Evolutionary conservation across 2,329 filamentous ascomycete species (phyloP).

Genomic region (Alternaria sp.): DNA sequence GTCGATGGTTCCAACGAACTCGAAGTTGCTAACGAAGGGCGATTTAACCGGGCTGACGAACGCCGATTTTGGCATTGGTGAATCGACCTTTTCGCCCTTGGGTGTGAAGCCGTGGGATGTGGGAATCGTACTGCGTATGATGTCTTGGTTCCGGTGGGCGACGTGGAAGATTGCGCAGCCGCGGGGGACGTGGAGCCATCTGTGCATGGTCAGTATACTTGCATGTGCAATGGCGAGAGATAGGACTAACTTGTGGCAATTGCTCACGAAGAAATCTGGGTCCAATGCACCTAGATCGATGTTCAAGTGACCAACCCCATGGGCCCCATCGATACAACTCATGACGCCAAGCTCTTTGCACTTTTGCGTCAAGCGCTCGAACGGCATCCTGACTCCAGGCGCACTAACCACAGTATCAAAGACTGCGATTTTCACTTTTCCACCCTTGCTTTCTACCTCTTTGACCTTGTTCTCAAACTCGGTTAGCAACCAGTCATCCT

Average conservation of each 20-base stretch:
- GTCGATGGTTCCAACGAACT: constrained; percentile 79
- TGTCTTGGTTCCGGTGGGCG: constrained; percentile 73
- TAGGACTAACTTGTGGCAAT: constrained; percentile 59
- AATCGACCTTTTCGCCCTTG: constrained; percentile 27
- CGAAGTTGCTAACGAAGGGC: constrained; percentile 72
- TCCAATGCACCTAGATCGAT: constrained; percentile 71
- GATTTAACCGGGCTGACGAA: constrained; percentile 54
- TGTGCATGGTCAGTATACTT: constrained; percentile 23
- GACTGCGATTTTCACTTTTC: constrained; percentile 70
- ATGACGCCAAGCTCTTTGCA: constrained; percentile 73
- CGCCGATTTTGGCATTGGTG: constrained; percentile 46
- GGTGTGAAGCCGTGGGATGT: constrained; percentile 81
- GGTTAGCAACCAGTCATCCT: constrained; percentile 69
- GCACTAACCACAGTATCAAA: constrained; percentile 83
- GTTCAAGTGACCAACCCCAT: constrained; percentile 79
- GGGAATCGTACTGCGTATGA: constrained; percentile 76
- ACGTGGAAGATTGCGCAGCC: constrained; percentile 84
- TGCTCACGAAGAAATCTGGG: constrained; percentile 86
- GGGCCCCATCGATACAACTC: constrained; percentile 82
- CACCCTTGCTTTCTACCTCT: constrained; percentile 61
- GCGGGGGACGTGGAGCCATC: constrained; percentile 83
- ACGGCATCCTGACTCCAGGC: constrained; percentile 82
- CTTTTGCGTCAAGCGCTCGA: constrained; percentile 67
- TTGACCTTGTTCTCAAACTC: constrained; percentile 67
- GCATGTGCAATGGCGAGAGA: not conserved